These are phyloP conservation scores for Malassezia brasiliensis DNA, from an alignment of 1,284 basidiomycete genomes.

Conservation along the genomic window DNA sequence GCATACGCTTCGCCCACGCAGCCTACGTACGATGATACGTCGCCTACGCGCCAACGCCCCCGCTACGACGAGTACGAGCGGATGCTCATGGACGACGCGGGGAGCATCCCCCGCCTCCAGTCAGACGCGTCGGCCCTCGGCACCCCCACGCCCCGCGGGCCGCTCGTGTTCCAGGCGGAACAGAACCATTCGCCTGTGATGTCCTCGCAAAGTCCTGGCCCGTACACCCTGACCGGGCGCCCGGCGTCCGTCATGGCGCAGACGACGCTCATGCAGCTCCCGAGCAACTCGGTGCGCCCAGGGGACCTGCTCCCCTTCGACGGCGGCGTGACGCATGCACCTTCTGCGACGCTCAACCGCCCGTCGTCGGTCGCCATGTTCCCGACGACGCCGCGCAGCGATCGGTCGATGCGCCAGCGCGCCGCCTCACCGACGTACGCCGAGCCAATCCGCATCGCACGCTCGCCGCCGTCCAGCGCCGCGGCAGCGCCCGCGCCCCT, in stretches of 20 bases:
- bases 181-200: background rate
- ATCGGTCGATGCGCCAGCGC: background rate
- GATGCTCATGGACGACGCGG: background rate
- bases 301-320: background rate
- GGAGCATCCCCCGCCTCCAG: background rate
- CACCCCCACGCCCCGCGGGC: conserved; percentile 10
- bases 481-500: too few species aligned
- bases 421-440: conserved; percentile 1
- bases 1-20: background rate
- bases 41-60: background rate
- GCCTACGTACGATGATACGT: background rate
- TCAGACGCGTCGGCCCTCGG: conserved; percentile 8
- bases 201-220: background rate
- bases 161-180: conserved; percentile 3
- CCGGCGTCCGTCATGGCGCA: background rate
- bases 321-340: background rate
- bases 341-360: background rate
- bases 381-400: background rate
- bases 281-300: background rate
- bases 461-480: background rate
- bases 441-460: background rate
- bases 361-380: background rate
- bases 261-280: background rate
- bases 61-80: background rate
- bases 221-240: background rate